Percentiles rank a stretch among this genome's conserved stretches.
Evolutionary conservation across 1,284 basidiomycete species (phyloP).

Genomic region (Cystobasidium sp.): DNA sequence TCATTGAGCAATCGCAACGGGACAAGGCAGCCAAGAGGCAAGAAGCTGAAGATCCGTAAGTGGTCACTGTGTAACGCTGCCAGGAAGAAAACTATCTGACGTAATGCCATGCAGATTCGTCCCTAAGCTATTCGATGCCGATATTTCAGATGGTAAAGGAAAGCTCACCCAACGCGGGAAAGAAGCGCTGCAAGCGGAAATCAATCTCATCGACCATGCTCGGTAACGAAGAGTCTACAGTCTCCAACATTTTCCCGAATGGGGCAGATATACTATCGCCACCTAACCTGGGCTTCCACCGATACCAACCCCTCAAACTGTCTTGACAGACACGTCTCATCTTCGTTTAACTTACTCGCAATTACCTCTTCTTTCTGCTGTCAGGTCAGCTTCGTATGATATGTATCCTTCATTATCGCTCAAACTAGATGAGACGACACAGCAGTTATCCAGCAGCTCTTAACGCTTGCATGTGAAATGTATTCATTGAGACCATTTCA

Average conservation of each 20-base stretch:
- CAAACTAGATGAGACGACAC: no score
- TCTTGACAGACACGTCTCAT: no score
- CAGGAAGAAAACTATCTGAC: not conserved
- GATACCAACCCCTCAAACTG: no score
- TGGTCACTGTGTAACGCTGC: slow-evolving; percentile 39
- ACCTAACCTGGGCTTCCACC: no score
- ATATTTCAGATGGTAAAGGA: slow-evolving; percentile 74
- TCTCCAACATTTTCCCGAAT: not conserved
- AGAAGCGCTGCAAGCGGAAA: slow-evolving; percentile 56
- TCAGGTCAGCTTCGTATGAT: no score
- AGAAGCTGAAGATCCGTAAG: slow-evolving; percentile 72
- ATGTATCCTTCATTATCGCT: no score
- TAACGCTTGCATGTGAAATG: no score
- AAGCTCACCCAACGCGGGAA: slow-evolving; percentile 64
- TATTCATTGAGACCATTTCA: no score
- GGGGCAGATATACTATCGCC: no score
- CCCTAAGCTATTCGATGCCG: slow-evolving; percentile 76
- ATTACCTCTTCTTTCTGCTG: no score
- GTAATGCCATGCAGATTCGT: slow-evolving; percentile 54
- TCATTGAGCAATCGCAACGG: slow-evolving; percentile 86
- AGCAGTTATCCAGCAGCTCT: no score
- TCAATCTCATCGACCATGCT: slow-evolving; percentile 23
- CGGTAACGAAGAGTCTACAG: not conserved
- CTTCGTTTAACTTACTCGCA: no score
- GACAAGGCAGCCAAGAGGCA: slow-evolving; percentile 83